phyloP scores from a whole-genome alignment of 1,284 basidiomycete genomes.

The Chiua sp. region DNA sequence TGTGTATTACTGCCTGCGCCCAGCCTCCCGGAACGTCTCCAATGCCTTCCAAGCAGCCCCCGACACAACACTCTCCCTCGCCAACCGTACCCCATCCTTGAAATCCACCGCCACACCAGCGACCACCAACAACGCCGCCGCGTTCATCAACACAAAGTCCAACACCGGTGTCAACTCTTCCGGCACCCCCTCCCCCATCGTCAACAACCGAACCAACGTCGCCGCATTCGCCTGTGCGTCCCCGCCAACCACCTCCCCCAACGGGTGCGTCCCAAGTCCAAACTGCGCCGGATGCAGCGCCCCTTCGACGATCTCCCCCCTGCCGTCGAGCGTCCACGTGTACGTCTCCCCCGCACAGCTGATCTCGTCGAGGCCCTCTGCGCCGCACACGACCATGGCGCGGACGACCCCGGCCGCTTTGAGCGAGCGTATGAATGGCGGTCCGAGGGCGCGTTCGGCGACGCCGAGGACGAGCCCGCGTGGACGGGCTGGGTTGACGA shows the following conservation, averaged over 20 bases:
- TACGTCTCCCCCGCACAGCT: conserved; percentile 91
- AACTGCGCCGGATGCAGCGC: conserved; percentile 68
- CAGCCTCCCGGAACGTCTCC: conserved; percentile 41
- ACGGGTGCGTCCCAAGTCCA: conserved; percentile 73
- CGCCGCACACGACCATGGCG: conserved; percentile 94
- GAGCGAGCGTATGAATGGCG: conserved; percentile 83
- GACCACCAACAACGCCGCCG: conserved; percentile 82
- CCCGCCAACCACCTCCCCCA: conserved; percentile 74
- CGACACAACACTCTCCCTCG: conserved; percentile 72
- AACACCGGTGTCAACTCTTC: conserved; percentile 61
- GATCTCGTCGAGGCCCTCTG: conserved; percentile 94
- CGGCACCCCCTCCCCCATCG: conserved; percentile 56
- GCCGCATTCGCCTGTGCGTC: conserved; percentile 77
- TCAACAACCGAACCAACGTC: conserved; percentile 65
- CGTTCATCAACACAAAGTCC: conserved; percentile 88
- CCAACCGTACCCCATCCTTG: conserved; percentile 75
- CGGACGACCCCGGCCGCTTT: conserved; percentile 72
- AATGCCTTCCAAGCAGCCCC: conserved; percentile 83
- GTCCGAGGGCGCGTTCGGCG: conserved; percentile 84
- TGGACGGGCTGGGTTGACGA: conserved; percentile 92
- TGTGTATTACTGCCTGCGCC: conserved; percentile 5
- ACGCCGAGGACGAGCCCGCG: conserved; percentile 91
- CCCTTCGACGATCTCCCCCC: conserved; percentile 57
- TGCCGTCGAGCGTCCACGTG: conserved; percentile 68
- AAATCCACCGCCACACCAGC: conserved; percentile 75